These are phyloP conservation scores for Lyophyllum decastes DNA, from an alignment of 768 basidiomycete genomes.

Conservation along the genomic window DNA sequence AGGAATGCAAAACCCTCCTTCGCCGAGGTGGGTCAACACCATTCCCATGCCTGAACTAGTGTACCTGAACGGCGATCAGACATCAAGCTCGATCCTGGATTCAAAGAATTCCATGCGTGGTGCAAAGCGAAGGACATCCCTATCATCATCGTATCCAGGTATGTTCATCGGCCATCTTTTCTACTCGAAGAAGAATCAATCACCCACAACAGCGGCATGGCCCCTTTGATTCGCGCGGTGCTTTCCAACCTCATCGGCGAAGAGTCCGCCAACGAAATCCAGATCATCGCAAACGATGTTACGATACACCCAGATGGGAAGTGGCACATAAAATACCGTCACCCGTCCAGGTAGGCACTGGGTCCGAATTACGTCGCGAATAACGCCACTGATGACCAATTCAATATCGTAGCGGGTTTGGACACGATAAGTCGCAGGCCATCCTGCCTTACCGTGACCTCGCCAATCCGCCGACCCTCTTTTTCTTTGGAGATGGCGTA, in stretches of 20 bases:
- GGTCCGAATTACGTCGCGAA: not conserved
- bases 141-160: slow-evolving; percentile 93
- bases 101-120: slow-evolving; percentile 85
- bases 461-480: slow-evolving; percentile 71
- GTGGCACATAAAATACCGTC: slow-evolving; percentile 86
- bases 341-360: slow-evolving; percentile 72
- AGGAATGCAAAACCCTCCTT: slow-evolving; percentile 81
- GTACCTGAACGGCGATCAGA: slow-evolving; percentile 44
- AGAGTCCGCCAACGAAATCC: slow-evolving; percentile 71
- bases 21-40: slow-evolving; percentile 54
- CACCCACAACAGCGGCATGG: slow-evolving; percentile 72
- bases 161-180: slow-evolving; percentile 5
- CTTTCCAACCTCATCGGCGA: slow-evolving; percentile 80
- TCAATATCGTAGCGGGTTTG: slow-evolving; percentile 62
- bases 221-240: slow-evolving; percentile 88
- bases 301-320: slow-evolving; percentile 59
- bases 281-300: slow-evolving; percentile 94
- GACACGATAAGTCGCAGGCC: slow-evolving; percentile 96
- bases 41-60: not conserved
- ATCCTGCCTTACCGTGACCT: slow-evolving; percentile 88
- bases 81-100: slow-evolving; percentile 85
- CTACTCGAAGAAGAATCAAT: not conserved
- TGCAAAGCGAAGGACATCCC: slow-evolving; percentile 82
- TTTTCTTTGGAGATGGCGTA: slow-evolving; percentile 99
- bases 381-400: not conserved